phyloP scores from a whole-genome alignment of 345 rosid genomes.

The Heritiera littoralis region DNA sequence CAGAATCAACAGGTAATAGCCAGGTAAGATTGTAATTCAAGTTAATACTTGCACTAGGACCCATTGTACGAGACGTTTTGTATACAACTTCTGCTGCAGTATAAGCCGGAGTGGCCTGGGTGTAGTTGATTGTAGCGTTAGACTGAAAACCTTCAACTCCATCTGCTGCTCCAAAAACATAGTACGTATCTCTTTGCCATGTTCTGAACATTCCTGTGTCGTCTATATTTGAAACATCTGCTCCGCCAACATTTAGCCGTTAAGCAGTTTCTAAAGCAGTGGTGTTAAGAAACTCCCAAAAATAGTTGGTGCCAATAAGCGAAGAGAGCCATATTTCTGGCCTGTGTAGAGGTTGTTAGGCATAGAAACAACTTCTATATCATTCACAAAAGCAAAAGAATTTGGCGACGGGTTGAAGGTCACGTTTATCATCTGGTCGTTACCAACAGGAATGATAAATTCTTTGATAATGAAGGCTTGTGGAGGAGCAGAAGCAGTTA shows the following conservation, averaged over 20 bases:
- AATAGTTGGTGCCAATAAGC: neutral
- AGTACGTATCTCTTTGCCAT: constrained; percentile 20
- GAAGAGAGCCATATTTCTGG: neutral
- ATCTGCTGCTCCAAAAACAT: neutral
- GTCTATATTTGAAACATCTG: accelerated
- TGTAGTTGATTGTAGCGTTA: neutral
- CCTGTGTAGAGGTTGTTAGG: constrained; percentile 23
- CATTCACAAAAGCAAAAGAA: constrained; percentile 39
- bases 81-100: constrained; percentile 39
- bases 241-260: constrained; percentile 39
- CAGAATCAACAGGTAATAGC: constrained; percentile 43
- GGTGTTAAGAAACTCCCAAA: neutral
- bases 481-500: neutral
- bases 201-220: constrained; percentile 42
- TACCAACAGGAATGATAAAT: neutral
- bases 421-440: neutral
- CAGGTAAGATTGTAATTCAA: constrained; percentile 43
- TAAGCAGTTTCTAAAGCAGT: constrained; percentile 34
- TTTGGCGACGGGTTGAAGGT: neutral
- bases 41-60: neutral
- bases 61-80: constrained; percentile 40
- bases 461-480: constrained; percentile 7
- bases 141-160: accelerated
- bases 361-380: constrained; percentile 43
- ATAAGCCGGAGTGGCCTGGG: neutral